Conservation (phyloP, 768 basidiomycete species). For the Pisolithus orientalis region DNA sequence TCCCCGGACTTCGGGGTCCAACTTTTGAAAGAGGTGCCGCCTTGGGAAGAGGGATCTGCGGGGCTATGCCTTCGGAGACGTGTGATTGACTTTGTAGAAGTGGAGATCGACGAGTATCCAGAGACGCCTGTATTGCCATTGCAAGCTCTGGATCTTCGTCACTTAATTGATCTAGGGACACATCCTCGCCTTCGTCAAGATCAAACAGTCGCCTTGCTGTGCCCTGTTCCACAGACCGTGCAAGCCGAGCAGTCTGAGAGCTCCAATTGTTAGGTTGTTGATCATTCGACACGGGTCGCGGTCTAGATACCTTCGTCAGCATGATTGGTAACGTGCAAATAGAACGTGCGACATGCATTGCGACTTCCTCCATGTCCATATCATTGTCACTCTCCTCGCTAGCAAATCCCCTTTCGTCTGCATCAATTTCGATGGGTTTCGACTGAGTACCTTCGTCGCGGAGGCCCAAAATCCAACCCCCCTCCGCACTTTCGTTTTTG, state of each 20-base stretch:
- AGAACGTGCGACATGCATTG: slow-evolving; percentile 43
- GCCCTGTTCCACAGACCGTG: slow-evolving; percentile 30
- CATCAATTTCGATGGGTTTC: slow-evolving; percentile 85
- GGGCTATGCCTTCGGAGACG: background rate
- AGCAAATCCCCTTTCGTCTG: slow-evolving; percentile 36
- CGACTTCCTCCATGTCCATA: slow-evolving; percentile 77
- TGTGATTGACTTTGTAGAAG: background rate
- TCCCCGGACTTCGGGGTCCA: background rate
- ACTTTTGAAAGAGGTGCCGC: background rate
- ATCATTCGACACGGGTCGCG: slow-evolving; percentile 36
- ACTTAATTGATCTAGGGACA: slow-evolving; percentile 24
- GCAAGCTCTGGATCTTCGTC: slow-evolving; percentile 54
- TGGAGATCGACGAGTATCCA: slow-evolving; percentile 28
- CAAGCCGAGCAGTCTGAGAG: slow-evolving; percentile 32
- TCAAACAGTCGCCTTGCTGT: slow-evolving; percentile 47
- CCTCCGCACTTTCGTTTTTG: slow-evolving; percentile 80
- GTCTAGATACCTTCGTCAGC: slow-evolving; percentile 19
- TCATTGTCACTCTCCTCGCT: slow-evolving; percentile 39
- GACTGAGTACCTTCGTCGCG: slow-evolving; percentile 77
- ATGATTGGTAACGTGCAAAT: background rate
- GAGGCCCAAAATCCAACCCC: slow-evolving; percentile 94
- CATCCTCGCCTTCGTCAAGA: slow-evolving; percentile 41
- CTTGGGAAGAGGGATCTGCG: slow-evolving; percentile 6
- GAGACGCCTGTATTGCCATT: slow-evolving; percentile 56
- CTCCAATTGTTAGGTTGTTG: slow-evolving; percentile 56